phyloP scores from a whole-genome alignment of 73 alveolate species.

The Breviolum minutum region DNA sequence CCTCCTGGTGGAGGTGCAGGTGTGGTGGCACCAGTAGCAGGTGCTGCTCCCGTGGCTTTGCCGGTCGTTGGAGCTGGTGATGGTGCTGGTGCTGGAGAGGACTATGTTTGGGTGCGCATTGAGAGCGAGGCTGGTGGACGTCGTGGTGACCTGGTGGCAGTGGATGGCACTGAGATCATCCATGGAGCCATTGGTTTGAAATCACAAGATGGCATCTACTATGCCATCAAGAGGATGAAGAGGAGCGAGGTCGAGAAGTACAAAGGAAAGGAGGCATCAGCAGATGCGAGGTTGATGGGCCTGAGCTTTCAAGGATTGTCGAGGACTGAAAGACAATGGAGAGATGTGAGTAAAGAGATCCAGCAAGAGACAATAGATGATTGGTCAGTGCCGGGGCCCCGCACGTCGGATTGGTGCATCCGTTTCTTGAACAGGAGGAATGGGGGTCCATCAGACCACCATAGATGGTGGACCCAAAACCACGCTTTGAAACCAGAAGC shows the following conservation, averaged over 20 bases:
- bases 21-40: not conserved
- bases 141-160: slow-evolving; percentile 18
- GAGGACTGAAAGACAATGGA: not conserved
- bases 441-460: slow-evolving; percentile 60
- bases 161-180: slow-evolving; percentile 7
- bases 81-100: not conserved
- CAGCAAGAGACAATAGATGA: not conserved
- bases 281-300: slow-evolving; percentile 42
- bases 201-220: not conserved
- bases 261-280: slow-evolving; percentile 31
- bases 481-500: not conserved
- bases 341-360: slow-evolving; percentile 2
- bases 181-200: slow-evolving; percentile 23
- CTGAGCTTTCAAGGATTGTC: not conserved
- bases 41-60: not conserved
- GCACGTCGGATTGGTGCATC: slow-evolving; percentile 28
- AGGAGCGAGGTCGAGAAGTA: not conserved
- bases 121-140: not conserved
- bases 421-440: slow-evolving; percentile 17
- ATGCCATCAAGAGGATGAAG: not conserved
- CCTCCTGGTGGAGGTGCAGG: not conserved
- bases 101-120: slow-evolving; percentile 20
- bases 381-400: slow-evolving; percentile 56
- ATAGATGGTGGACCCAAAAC: slow-evolving; percentile 31
- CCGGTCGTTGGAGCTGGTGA: not conserved